Evolutionary conservation across 1,284 basidiomycete species (phyloP).

Genomic region (Ceratobasidium sp.): DNA sequence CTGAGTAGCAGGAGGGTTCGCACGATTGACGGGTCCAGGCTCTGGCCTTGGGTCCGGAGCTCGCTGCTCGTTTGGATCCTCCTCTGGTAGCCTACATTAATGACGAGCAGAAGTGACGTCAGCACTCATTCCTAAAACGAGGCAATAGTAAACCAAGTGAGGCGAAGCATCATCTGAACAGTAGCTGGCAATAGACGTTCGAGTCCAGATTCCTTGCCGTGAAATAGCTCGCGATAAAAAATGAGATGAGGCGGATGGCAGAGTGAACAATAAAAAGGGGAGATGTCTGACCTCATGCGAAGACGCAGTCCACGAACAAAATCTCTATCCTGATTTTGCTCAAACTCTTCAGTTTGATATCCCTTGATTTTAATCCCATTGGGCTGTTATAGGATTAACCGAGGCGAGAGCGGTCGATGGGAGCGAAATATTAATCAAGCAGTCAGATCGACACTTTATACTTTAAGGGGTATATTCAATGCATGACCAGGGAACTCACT

Average conservation of each 20-base stretch:
- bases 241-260: background rate
- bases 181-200: background rate
- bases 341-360: constrained; percentile 64
- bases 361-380: constrained; percentile 56
- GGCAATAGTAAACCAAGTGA: constrained; percentile 31
- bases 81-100: constrained; percentile 21
- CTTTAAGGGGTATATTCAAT: too few species aligned
- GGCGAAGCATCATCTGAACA: background rate
- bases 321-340: constrained; percentile 58
- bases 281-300: constrained; percentile 64
- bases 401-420: too few species aligned
- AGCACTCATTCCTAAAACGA: constrained; percentile 1
- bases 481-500: constrained; percentile 19
- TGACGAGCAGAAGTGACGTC: background rate
- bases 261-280: background rate
- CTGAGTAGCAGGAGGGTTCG: background rate
- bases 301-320: constrained; percentile 63
- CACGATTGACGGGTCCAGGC: background rate
- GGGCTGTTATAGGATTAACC: constrained; percentile 11
- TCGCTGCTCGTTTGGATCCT: constrained; percentile 21
- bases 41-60: background rate
- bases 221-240: too few species aligned
- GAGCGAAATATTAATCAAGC: too few species aligned
- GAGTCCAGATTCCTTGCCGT: too few species aligned
- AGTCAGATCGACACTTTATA: too few species aligned